Percentiles rank a stretch among this genome's conserved stretches.
phyloP scores from a whole-genome alignment of 163 green algal species.

The Volvox carteri region DNA sequence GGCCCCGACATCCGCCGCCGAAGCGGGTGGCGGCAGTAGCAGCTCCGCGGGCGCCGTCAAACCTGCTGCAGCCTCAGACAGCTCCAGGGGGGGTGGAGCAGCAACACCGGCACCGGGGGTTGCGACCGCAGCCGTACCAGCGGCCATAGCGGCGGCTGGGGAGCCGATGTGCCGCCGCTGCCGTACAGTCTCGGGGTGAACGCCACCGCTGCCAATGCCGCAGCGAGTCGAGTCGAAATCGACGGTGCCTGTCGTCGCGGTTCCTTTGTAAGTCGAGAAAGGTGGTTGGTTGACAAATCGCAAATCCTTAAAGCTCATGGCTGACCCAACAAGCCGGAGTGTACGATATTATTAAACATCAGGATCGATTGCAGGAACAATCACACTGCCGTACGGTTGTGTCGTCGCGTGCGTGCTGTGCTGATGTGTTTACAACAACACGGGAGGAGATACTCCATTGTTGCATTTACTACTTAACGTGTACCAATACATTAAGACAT shows the following conservation, averaged over 20 bases:
- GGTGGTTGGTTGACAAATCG: too few species aligned
- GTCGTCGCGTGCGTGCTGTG: too few species aligned
- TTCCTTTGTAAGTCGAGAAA: too few species aligned
- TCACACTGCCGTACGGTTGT: too few species aligned
- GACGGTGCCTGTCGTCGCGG: constrained; percentile 52
- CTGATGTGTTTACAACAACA: too few species aligned
- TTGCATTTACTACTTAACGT: too few species aligned
- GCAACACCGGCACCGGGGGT: neutral
- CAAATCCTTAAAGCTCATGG: too few species aligned
- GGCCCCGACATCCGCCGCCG: neutral
- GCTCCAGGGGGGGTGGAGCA: neutral
- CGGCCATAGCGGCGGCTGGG: neutral
- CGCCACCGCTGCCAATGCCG: neutral
- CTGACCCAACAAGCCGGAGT: too few species aligned
- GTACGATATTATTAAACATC: too few species aligned
- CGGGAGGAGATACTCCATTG: too few species aligned
- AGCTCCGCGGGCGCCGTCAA: neutral
- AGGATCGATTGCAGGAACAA: too few species aligned
- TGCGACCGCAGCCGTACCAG: neutral
- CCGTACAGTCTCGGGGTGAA: neutral
- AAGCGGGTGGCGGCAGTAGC: neutral
- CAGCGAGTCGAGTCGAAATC: constrained; percentile 45
- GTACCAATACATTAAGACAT: too few species aligned
- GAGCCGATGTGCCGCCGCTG: neutral
- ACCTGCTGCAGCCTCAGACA: neutral